These are phyloP conservation scores for Rauvolfia tetraphylla DNA, from an alignment of 257 asterid genomes.

Conservation along the genomic window DNA sequence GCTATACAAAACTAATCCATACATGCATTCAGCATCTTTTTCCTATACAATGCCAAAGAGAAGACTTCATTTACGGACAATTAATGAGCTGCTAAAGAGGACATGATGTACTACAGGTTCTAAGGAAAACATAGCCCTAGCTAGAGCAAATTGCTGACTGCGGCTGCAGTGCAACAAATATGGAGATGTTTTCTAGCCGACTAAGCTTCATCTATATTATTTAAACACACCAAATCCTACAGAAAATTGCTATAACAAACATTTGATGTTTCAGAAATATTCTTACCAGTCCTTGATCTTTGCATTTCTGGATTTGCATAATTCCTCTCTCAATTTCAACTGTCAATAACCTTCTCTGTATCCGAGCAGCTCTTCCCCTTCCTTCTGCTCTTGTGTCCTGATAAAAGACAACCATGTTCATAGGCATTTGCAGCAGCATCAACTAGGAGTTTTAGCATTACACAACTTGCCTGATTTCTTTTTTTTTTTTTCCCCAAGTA, in stretches of 20 bases:
- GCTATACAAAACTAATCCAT: constrained; percentile 69
- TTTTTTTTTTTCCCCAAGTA: background rate
- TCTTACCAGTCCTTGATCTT: constrained; percentile 71
- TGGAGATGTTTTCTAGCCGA: background rate
- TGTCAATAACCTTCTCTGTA: constrained; percentile 77
- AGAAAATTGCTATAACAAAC: constrained; percentile 1
- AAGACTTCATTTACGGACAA: background rate
- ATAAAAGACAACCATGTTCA: constrained; percentile 26
- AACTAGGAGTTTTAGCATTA: background rate
- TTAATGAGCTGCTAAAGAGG: background rate
- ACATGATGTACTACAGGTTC: background rate
- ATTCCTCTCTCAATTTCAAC: constrained; percentile 84
- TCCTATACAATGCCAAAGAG: constrained; percentile 41
- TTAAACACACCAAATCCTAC: background rate
- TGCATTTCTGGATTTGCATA: constrained; percentile 58
- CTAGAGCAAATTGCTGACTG: background rate
- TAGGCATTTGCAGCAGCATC: background rate
- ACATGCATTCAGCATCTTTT: constrained; percentile 78
- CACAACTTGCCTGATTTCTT: background rate
- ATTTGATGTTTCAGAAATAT: background rate
- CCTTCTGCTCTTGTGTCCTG: constrained; percentile 98
- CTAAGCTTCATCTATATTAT: background rate
- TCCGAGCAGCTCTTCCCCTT: constrained; percentile 91
- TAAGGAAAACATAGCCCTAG: background rate
- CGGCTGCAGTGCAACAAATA: background rate